Evolutionary conservation across 2,329 filamentous ascomycete genomes (phyloP), one percentile per base, ranked within the genome.

Genomic region (Xylariaceae sp.): DNA sequence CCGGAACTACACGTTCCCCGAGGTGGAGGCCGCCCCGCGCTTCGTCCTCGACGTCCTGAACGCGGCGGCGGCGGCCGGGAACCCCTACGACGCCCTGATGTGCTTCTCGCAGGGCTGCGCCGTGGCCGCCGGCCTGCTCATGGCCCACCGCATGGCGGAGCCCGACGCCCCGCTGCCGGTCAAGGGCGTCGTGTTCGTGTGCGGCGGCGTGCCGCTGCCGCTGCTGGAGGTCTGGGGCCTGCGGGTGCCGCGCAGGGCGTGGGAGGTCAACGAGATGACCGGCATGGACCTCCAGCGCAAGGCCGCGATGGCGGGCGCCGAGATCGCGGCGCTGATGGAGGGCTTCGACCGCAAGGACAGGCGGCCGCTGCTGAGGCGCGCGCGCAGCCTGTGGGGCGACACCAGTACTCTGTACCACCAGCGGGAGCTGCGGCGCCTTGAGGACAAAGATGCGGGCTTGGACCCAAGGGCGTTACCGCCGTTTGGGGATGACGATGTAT

Each of bases 81-180:
- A 59, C 1, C 63, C 64, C 15, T 65, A 59, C 47, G 64, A 67
- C 41, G 53, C 55, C 9, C 48, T 64, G 42, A 57, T 62, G 50
- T 57, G 64, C 50, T 67, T 67, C 49, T 64, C 61, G 4, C 64
- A 66, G 46, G 41, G 39, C 9, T 42, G 33, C 16, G 40, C 43
- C 18, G 13, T 45, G n/a, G 43, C 41, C 16, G 43, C 40, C 12
- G 43, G 34, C 8, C 39, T 45, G 16, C n/a, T 45, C 16, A 36
- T 45, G 18, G 43, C 39, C 4, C 39, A 38, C 12, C n/a, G 34
- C 12, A 24, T 42, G 24, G 39, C 41, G 19, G 38, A 38, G 24
- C 39, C 42, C 8, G n/a, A 24, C n/a, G 36, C 35, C 19, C 42
- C 38, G 18, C 42, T 41, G n/a, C 42, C 42, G 2, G 39, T 44